A percentile compares a stretch with the other conserved stretches of the same genome.
These are phyloP conservation scores for Shiraia sp. DNA, from an alignment of 2,329 filamentous ascomycete species.

Conservation along the genomic window DNA sequence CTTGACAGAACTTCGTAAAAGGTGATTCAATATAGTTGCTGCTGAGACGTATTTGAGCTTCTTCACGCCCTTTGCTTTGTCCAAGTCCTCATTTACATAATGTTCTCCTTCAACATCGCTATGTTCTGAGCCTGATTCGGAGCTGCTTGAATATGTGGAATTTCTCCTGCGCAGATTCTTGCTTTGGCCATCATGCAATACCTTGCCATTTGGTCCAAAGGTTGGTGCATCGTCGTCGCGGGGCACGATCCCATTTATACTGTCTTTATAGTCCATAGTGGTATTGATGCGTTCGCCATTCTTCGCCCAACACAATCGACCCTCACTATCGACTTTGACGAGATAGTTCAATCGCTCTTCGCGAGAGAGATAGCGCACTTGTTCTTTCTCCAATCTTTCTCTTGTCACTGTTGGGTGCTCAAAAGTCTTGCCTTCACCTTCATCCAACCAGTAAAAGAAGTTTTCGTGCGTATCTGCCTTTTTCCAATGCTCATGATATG, in stretches of 20 bases:
- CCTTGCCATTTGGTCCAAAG: conserved; percentile 37
- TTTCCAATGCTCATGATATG: conserved; percentile 86
- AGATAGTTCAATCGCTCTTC: conserved; percentile 83
- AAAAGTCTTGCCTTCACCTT: conserved; percentile 72
- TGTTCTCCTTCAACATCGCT: conserved; percentile 65
- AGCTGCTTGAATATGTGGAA: conserved; percentile 31
- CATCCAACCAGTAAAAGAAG: conserved; percentile 93
- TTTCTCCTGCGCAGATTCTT: conserved; percentile 18
- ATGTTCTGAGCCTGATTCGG: conserved; percentile 47
- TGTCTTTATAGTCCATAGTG: conserved; percentile 74
- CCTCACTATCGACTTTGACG: conserved; percentile 73
- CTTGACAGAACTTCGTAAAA: conserved; percentile 76
- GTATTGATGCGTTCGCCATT: conserved; percentile 79
- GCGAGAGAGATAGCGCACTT: conserved; percentile 79
- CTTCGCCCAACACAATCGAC: conserved; percentile 84
- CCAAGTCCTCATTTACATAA: conserved; percentile 67
- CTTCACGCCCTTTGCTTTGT: conserved; percentile 62
- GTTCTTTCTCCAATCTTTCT: conserved; percentile 74
- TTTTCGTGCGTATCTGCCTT: conserved; percentile 76
- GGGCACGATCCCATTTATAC: conserved; percentile 64
- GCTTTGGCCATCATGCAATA: conserved; percentile 28
- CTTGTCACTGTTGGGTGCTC: conserved; percentile 74
- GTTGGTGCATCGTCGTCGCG: conserved; percentile 48
- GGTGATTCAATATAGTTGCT: conserved; percentile 74
- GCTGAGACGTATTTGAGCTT: conserved; percentile 71